These are phyloP conservation scores for Phytopythium vexans DNA, from an alignment of 352 stramenopile species.

Conservation along the genomic window DNA sequence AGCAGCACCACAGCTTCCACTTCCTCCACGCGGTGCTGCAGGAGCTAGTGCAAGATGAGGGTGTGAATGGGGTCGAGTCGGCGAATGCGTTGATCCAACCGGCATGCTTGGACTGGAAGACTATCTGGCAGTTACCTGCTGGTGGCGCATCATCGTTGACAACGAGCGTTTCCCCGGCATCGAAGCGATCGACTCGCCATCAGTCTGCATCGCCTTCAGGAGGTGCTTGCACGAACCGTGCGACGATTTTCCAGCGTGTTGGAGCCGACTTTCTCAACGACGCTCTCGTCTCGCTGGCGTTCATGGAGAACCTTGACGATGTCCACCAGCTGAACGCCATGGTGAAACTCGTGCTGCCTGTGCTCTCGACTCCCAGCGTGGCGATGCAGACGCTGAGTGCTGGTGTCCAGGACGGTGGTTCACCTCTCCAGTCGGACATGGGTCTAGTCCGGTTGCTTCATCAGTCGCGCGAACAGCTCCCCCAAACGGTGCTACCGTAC, in stretches of 20 bases:
- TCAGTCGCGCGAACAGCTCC: constrained; percentile 31
- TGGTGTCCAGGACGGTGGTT: not conserved
- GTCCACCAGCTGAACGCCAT: constrained; percentile 54
- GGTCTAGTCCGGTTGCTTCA: constrained; percentile 14
- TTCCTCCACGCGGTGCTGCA: constrained; percentile 46
- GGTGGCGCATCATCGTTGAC: constrained; percentile 2
- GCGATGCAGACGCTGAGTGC: constrained; percentile 24
- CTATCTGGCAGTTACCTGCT: constrained; percentile 29
- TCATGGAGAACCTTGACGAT: constrained; percentile 42
- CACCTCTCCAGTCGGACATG: too few species aligned
- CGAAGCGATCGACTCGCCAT: too few species aligned
- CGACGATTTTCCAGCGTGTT: constrained; percentile 45
- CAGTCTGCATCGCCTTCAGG: too few species aligned
- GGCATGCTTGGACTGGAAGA: constrained; percentile 10
- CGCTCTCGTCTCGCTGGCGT: constrained; percentile 46
- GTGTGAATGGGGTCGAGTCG: constrained; percentile 15
- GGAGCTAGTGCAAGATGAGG: constrained; percentile 25
- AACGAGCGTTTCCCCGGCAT: not conserved
- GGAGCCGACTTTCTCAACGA: constrained; percentile 59
- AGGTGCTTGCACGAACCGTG: constrained; percentile 2
- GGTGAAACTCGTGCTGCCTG: constrained; percentile 56
- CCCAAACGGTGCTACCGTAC: constrained; percentile 37
- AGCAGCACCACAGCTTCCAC: constrained; percentile 49
- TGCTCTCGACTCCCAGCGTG: constrained; percentile 37
- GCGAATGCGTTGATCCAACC: constrained; percentile 6